These are phyloP conservation scores for Debaryomyces robertsiae DNA, from an alignment of 1,139 yeast species.

Conservation along the genomic window DNA sequence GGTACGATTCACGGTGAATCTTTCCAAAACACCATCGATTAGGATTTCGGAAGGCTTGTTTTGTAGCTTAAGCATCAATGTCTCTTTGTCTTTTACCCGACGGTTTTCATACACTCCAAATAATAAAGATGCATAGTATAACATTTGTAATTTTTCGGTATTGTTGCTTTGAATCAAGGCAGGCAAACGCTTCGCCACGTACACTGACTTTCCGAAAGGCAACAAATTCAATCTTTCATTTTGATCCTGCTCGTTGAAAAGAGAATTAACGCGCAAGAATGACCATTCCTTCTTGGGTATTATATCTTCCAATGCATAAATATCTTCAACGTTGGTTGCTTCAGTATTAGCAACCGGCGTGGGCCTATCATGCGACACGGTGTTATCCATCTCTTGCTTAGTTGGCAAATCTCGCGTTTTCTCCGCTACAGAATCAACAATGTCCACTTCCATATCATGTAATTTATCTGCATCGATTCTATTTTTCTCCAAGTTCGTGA, in stretches of 20 bases:
- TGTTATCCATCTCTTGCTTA: slow-evolving; percentile 55
- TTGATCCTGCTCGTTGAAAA: slow-evolving; percentile 53
- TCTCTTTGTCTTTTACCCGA: slow-evolving; percentile 60
- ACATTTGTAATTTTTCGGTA: slow-evolving; percentile 61
- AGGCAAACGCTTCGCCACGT: slow-evolving; percentile 52
- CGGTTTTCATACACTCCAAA: slow-evolving; percentile 79
- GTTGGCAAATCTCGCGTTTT: slow-evolving; percentile 76
- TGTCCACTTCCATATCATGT: slow-evolving; percentile 73
- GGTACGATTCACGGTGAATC: slow-evolving; percentile 68
- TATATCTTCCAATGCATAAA: slow-evolving; percentile 72
- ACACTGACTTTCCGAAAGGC: slow-evolving; percentile 62
- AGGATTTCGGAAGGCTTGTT: slow-evolving; percentile 71
- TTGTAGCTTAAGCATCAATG: slow-evolving; percentile 58
- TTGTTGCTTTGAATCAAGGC: slow-evolving; percentile 46
- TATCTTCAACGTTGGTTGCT: slow-evolving; percentile 79
- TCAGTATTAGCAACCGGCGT: slow-evolving; percentile 76
- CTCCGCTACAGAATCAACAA: slow-evolving; percentile 75
- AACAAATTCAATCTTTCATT: slow-evolving; percentile 55
- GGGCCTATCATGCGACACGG: slow-evolving; percentile 69
- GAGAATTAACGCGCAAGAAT: slow-evolving; percentile 60
- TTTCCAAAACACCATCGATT: slow-evolving; percentile 69
- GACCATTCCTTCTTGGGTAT: slow-evolving; percentile 69
- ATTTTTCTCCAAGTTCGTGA: slow-evolving; percentile 77
- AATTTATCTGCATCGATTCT: slow-evolving; percentile 82
- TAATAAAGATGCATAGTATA: slow-evolving; percentile 78